These are phyloP conservation scores for Fusarium dimerum DNA, from an alignment of 2,329 filamentous ascomycete species.

Conservation along the genomic window DNA sequence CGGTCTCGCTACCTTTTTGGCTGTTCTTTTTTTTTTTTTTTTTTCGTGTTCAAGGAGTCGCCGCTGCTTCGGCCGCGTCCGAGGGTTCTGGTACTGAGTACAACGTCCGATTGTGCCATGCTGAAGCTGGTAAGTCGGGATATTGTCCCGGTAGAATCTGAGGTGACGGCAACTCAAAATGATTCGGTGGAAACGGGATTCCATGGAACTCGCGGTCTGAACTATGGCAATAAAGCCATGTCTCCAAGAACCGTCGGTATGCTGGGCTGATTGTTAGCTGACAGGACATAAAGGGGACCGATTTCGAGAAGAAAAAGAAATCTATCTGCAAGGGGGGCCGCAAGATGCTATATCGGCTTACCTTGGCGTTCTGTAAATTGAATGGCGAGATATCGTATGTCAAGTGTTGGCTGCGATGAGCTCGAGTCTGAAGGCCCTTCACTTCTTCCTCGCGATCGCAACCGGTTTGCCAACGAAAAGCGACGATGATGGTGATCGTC, in stretches of 20 bases:
- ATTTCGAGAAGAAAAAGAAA: constrained; percentile 7
- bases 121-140: constrained; percentile 25
- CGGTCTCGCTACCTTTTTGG: too few species aligned
- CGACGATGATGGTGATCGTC: constrained; percentile 41
- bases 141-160: constrained; percentile 41
- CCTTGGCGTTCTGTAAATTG: constrained; percentile 51
- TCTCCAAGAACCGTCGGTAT: constrained; percentile 48
- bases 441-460: constrained; percentile 41
- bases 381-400: constrained; percentile 51
- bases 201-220: constrained; percentile 49
- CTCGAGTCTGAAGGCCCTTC: constrained; percentile 25
- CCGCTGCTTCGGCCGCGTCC: constrained; percentile 22
- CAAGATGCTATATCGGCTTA: constrained; percentile 26
- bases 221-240: constrained; percentile 47
- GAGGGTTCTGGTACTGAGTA: constrained; percentile 28
- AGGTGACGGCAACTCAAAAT: constrained; percentile 49
- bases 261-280: constrained; percentile 28
- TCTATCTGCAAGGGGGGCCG: neutral
- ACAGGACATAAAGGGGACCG: constrained; percentile 7
- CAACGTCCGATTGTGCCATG: constrained; percentile 26
- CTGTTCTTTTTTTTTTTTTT: neutral
- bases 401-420: constrained; percentile 31
- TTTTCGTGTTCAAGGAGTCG: constrained; percentile 21
- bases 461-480: constrained; percentile 45
- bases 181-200: constrained; percentile 46